These are phyloP conservation scores for Elsinoe necatrix DNA, from an alignment of 2,329 filamentous ascomycete genomes.

Conservation along the genomic window DNA sequence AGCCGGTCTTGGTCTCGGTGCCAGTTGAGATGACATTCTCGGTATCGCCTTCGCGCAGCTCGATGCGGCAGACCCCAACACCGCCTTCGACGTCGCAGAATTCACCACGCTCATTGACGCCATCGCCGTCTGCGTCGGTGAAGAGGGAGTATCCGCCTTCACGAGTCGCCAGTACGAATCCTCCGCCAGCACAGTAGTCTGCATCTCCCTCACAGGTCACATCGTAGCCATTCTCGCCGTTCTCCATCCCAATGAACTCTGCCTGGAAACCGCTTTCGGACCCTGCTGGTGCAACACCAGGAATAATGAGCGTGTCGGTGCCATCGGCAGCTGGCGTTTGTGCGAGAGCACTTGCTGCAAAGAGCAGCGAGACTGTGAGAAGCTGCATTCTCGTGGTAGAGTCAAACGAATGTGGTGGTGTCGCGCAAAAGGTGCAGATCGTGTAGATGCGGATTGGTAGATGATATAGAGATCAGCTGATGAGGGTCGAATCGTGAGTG, in stretches of 20 bases:
- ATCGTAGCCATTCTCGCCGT: neutral
- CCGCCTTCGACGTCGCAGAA: neutral
- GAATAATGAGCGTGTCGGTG: neutral
- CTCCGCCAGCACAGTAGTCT: conserved; percentile 3
- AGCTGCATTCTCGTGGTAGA: neutral
- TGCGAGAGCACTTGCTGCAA: neutral
- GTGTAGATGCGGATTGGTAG: neutral
- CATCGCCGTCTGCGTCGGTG: conserved; percentile 3
- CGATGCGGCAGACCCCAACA: neutral
- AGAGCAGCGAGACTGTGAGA: neutral
- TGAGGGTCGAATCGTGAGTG: neutral
- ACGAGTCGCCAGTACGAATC: neutral
- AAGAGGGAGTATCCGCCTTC: neutral
- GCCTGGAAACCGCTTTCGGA: conserved; percentile 3
- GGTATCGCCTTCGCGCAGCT: neutral
- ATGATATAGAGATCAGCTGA: conserved; percentile 11
- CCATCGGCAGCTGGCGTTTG: neutral
- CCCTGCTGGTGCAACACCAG: neutral
- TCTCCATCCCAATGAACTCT: neutral
- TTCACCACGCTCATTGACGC: neutral
- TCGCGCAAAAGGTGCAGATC: neutral
- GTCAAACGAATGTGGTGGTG: neutral
- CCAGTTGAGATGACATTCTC: neutral
- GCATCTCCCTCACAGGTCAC: neutral
- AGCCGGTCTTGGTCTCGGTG: neutral